Base-by-base conservation (phyloP, 345 rosid genomes). In the Populus davidiana region DNA sequence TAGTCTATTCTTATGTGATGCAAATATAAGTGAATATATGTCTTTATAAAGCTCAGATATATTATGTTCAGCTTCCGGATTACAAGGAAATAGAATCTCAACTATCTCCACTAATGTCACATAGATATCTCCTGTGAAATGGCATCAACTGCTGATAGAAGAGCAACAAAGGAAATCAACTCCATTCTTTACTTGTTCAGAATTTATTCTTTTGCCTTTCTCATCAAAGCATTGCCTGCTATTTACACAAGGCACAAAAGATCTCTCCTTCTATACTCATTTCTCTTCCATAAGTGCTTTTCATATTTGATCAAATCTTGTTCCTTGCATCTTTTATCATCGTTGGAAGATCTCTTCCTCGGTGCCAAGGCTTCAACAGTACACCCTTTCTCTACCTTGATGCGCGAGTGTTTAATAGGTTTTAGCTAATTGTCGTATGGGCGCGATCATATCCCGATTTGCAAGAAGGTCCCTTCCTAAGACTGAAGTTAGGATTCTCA, bases 391-490 rank as follows among this genome's bases (percentile, higher is more conserved):
- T 9, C 61, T 23, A 71, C 64, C 18, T 17, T 23, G 35, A 56
- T 59, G 1, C 5, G 5, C 18, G 50, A 23, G 68, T 31, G 69
- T 35, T 21, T 49, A 41, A 66, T 41, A 21, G 70, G 43, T 31
- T 69, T 54, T 17, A 20, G 52, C 47, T 52, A 61, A 71, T 31
- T 33, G 44, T 69, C 66, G 7, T 23, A 91, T 89, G 93, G 88
- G 92, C 29, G 78, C 71, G 6, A 74, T 75, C 77, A 73, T 88
- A 75, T 84, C 86, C 35, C 79, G 83, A 80, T 81, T 90, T 62
- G 81, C 87, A 11, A 84, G 83, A 81, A 78, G 90, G 84, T 86
- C 86, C 44, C 76, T 84, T 52, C 76, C 83, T 0, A 85, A 73
- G 78, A 66, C 50, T 4, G 80, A 49, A 77, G 71, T 83, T 59